Evolutionary conservation across 2,329 filamentous ascomycete genomes (phyloP), one percentile per base, ranked within the genome.

Genomic region (Leptodontidium sp.): DNA sequence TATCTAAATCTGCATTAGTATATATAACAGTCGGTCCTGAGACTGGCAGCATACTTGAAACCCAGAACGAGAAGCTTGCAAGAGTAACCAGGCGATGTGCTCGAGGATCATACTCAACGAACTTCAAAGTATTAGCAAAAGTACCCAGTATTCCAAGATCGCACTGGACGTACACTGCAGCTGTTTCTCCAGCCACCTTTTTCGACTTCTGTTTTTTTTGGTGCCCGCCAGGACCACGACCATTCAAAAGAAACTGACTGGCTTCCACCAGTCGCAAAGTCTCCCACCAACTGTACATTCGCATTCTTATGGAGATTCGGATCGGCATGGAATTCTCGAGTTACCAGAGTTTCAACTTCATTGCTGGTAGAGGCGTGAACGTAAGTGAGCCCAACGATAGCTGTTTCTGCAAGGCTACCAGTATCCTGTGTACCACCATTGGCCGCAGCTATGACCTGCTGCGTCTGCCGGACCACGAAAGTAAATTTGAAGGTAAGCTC

Each of bases 281-380:
- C 94, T 2, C 96, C 96, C n/a, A 99, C 90, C 55, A 98, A 86
- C 77, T 97, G 92, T 49, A 99, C 96, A 78, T 98, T 98, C 65
- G 94, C 87, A 78, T 98, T 98, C 79, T 97, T 98, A 83, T 99
- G 96, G 66, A 99, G 84, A 77, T 99, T 99, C 0, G 96, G 96
- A 77, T 99, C 94, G 73, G 95, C 94, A 75, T 98, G 94, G 76
- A 99, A 98, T 80, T 99, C 96, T 75, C 94, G 87, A 17, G 95
- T 98, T 59, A 98, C 91, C 58, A 99, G 84, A 74, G 96, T 98
- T 77, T 98, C 96, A 65, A 99, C 88, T 76, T 99, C 96, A 81
- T 88, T 92, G 40, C 89, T 83, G 64, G 90, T 97, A 0, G 94
- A 93, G 52, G 93, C 95, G 79, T 95, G 95, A 71, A 97, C 91